Base-by-base conservation (phyloP, 1,284 basidiomycete species). In the Sporisorium iseilematis-ciliati region DNA sequence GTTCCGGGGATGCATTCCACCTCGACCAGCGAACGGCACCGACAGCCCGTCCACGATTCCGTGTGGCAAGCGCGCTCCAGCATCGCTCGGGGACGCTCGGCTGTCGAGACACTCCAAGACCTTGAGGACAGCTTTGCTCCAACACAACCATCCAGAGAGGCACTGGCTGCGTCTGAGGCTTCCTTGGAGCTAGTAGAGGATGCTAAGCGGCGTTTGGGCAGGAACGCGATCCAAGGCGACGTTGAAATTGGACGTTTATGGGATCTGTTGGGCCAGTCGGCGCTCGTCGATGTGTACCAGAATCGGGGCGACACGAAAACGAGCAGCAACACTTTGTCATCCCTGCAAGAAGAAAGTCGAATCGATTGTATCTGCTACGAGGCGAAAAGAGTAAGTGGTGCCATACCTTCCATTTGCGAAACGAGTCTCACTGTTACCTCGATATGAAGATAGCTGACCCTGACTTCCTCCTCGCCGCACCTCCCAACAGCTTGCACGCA, bases 171-270 rank as follows among this genome's bases (percentile, higher is more conserved):
- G 16, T 41, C 51, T 7, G 63, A 71, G 38, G 65, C 64, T 5
- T 75, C 73, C 2, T 45, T 75, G 35, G 65, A 70, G 25, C 48
- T 75, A 4, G 62, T 75, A 41, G 61, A 71, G 3, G 73, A 75
- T 53, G 64, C 73, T 11, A 75, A 64, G 42, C 65, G 64, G 12
- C 64, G 68, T 2, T 20, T 71, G 20, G 73, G 73, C 23, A 45
- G 48, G 38, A 62, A 67, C 21, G 35, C 68, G 2, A 18, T 67
- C 29, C 40, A 20, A 14, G 23, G 35, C 29, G 49, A 61, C 18
- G 56, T n/a, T 2, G 61, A 64, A 21, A 45, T 71, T 0, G 68
- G 65, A 3, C 64, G 25, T 18, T 26, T 75, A 4, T 75, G 73
- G 73, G 31, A 57, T 20, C 3, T 54, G 10, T 48, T 65, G 10